Base-by-base conservation (phyloP, 202 grass and related monocot species). In the Schoenoplectus tabernaemontani region DNA sequence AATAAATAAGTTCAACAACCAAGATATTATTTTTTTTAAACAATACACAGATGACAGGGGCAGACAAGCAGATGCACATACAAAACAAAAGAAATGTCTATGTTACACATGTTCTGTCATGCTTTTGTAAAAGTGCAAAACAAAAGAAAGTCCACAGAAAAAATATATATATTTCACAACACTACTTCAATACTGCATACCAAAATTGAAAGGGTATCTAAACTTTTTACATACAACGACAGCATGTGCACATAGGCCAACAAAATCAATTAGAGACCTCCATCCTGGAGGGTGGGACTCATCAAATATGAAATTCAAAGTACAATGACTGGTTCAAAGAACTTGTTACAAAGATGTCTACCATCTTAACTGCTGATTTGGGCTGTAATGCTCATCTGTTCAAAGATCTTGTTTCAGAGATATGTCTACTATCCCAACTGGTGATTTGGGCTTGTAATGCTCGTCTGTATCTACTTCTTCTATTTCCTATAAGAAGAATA, bases 401-500 rank as follows among this genome's bases (percentile, higher is more conserved):
- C 84, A 98, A 78, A 87, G 80, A 61, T 92, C 86, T 85, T 94
- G 84, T 58, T 89, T 92, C 74, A 98, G 71, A 20, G 53, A 81
- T 43, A 94, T 87, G 57, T 92, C 87, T 28, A 86, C 83, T 47
- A 98, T 98, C 66, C 91, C 86, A 22, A 98, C 80, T 44, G 89
- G 81, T 7, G 87, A 87, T 76, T 98, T 98, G 30, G 95, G 91
- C 81, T 83, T 88, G 82, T 97, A 94, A 85, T 90, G 91, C 51
- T 97, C 89, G 37, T 97, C 95, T 1, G 95, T 98, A 74, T 98
- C 95, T 20, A 98, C 92, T 89, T 94, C 91, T 58, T 98, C 95
- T 81, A 98, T 94, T 84, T 98, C 95, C 91, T 98, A 54, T 42
- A 42, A 77, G 64, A 83, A 12, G 62, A 81, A 15, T 43, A 42